Conservation (phyloP, 352 stramenopile genomes). For the Phytophthora fragariaefolia region DNA sequence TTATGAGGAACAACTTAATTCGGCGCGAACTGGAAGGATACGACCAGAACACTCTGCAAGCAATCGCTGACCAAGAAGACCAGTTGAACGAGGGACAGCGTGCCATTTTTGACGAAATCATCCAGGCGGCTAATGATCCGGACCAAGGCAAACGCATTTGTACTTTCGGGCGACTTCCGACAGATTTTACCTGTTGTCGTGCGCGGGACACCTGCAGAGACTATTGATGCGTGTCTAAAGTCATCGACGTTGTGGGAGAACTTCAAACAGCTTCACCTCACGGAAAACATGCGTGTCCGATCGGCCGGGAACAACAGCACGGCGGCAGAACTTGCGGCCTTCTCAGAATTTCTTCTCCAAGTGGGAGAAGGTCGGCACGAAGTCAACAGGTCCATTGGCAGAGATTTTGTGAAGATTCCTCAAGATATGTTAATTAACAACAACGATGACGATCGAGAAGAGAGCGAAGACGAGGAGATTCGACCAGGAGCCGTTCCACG, state of each 20-base stretch:
- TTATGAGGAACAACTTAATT: too few species aligned
- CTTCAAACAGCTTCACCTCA: conserved; percentile 6
- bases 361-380: conserved; percentile 16
- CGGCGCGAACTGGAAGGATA: too few species aligned
- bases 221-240: conserved; percentile 24
- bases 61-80: too few species aligned
- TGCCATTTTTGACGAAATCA: too few species aligned
- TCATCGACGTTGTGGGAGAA: conserved; percentile 3
- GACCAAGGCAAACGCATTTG: too few species aligned
- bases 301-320: background rate
- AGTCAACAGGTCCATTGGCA: background rate
- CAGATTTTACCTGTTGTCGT: conserved; percentile 31
- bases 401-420: background rate
- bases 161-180: conserved; percentile 30
- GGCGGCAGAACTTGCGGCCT: background rate
- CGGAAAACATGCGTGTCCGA: conserved; percentile 10
- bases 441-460: background rate
- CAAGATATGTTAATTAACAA: background rate
- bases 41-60: too few species aligned
- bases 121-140: too few species aligned
- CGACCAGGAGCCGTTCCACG: background rate
- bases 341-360: conserved; percentile 2
- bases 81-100: too few species aligned
- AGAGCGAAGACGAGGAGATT: background rate
- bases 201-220: background rate